Base-by-base conservation (phyloP, 2,329 filamentous ascomycete species). In the Cordyceps tenuipes region DNA sequence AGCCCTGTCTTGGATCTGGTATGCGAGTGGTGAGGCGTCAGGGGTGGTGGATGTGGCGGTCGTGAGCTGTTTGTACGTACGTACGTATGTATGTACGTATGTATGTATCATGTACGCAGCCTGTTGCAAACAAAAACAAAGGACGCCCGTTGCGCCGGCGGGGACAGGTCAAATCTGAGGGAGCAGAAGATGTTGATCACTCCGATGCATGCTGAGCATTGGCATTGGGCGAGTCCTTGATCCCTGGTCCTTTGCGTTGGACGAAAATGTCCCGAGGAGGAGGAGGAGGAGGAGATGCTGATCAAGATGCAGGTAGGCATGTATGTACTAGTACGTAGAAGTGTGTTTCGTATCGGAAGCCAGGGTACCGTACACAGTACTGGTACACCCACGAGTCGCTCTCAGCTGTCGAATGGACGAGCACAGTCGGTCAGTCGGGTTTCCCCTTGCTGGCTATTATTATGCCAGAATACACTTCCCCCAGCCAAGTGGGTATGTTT, bases 91-190 rank as follows among this genome's bases (percentile, higher is more conserved):
- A 23, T 2, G 23, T 23, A 23, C 23, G 23, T 23, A 23, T 23
- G 23, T 23, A 23, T 23, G 23, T 23, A 23, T 23, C 23, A 23
- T 4, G 23, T 23, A 26, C n/a, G 29, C 8, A 13, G 29, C 21
- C 34, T 41, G 34, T 47, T 50, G 47, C 55, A 49, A 47, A 50
- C 55, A 51, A 58, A 15, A 58, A 51, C 36, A 58, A 46, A 58
- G n/a, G 26, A 44, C 44, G 44, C 29, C 54, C 26, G 54, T 31
- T 21, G 41, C 26, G 21, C 19, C 10, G 39, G 21, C 39, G 36
- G 23, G 21, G 44, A 54, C 21, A 12, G n/a, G 36, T 26, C 29
- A 50, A 21, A 15, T 13, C 36, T 21, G 9, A 51, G 29, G 29
- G 19, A 31, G 12, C 10, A 26, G 51, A 23, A 41, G 19, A 34